A percentile compares a stretch with the other conserved stretches of the same genome.
phyloP scores from a whole-genome alignment of 2,329 filamentous ascomycete species.

The Monilinia polystroma region DNA sequence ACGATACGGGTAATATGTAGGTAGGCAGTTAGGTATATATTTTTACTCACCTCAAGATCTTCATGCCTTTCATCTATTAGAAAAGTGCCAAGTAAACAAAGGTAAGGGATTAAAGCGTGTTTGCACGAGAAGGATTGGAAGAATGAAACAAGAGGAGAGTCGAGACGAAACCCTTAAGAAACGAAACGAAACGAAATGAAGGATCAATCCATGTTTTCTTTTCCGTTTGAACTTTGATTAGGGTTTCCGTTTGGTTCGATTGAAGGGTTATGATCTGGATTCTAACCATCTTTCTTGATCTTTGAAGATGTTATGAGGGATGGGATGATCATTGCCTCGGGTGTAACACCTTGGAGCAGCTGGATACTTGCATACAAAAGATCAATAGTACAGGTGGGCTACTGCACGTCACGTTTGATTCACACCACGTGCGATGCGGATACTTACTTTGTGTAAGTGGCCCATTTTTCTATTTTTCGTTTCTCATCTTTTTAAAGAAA shows the following conservation, averaged over 20 bases:
- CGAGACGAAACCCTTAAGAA: conserved; percentile 2
- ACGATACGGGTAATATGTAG: neutral
- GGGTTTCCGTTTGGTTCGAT: neutral
- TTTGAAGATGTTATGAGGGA: neutral
- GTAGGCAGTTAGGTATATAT: too few species aligned
- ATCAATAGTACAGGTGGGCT: conserved; percentile 12
- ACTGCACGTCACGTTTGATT: conserved; percentile 23
- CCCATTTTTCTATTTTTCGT: neutral
- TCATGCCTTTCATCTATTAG: neutral
- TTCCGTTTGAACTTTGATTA: neutral
- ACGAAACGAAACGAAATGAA: neutral
- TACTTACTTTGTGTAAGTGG: conserved; percentile 18
- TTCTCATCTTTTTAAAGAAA: too few species aligned
- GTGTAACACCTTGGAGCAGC: neutral
- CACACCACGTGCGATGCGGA: conserved; percentile 15
- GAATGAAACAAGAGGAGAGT: conserved; percentile 17
- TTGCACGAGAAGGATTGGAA: conserved; percentile 17
- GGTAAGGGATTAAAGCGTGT: neutral
- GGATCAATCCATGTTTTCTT: neutral
- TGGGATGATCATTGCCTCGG: conserved; percentile 13
- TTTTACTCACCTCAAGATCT: conserved; percentile 1
- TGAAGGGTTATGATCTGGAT: neutral
- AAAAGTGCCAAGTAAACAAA: neutral
- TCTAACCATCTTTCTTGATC: neutral
- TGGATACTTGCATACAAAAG: conserved; percentile 14